These are phyloP conservation scores for Paspalum vaginatum DNA, from an alignment of 176 grass and related monocot genomes.

Conservation along the genomic window DNA sequence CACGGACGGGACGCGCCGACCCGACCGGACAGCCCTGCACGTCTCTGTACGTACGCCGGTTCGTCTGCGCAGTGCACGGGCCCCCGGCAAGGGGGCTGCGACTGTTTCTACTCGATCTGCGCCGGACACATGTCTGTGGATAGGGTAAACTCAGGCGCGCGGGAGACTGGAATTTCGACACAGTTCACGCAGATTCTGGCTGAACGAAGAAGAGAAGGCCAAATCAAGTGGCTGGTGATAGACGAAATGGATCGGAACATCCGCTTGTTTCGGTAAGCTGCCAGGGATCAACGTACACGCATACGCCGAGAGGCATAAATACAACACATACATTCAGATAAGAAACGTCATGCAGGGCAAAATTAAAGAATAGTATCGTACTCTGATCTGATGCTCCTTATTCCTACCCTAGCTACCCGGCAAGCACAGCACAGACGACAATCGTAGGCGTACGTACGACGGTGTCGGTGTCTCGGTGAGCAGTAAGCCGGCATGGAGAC, in stretches of 20 bases:
- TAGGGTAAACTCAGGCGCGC: not conserved
- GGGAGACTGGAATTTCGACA: not conserved
- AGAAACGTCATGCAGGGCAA: not conserved
- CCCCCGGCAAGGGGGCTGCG: not conserved
- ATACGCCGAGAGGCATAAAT: not conserved
- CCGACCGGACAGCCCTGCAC: not conserved
- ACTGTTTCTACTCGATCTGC: not conserved
- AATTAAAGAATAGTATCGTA: not conserved
- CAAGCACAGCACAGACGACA: not conserved
- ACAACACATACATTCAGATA: not conserved
- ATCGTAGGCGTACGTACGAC: not conserved
- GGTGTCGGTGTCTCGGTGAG: not conserved
- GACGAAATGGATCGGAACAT: not conserved
- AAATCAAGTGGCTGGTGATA: not conserved
- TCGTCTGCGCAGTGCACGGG: constrained; percentile 5
- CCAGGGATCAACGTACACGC: not conserved
- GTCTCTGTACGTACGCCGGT: constrained; percentile 1
- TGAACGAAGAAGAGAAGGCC: not conserved
- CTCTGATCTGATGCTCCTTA: not conserved
- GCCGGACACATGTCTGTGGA: not conserved
- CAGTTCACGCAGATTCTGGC: not conserved
- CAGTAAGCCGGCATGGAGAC: not conserved
- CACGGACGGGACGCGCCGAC: constrained; percentile 17
- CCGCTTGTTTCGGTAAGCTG: not conserved
- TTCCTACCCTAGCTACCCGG: not conserved